Conservation (phyloP, 192 early-diverging fungal species). For the Umbelopsis ramanniana region DNA sequence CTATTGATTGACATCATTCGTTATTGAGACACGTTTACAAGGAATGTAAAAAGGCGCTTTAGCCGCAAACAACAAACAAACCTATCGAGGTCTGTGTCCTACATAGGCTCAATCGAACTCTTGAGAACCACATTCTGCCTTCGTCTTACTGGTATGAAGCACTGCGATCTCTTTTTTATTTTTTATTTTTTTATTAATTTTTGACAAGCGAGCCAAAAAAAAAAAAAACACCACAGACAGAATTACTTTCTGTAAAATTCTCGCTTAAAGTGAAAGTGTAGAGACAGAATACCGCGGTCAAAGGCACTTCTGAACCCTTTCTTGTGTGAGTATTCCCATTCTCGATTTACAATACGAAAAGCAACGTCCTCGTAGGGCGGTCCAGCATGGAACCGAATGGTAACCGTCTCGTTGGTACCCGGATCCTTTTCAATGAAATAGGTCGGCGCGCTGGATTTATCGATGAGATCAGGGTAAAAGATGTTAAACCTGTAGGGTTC, state of each 20-base stretch:
- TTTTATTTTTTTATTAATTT: too few relatives aligned
- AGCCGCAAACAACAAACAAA: too few relatives aligned
- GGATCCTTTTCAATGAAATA: conserved; percentile 81
- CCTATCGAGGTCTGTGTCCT: too few relatives aligned
- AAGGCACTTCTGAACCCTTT: conserved; percentile 80
- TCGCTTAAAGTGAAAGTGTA: conserved; percentile 86
- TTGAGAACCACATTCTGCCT: too few relatives aligned
- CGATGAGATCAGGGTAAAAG: conserved; percentile 97
- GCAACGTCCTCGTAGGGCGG: conserved; percentile 96
- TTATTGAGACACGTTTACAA: not conserved
- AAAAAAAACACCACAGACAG: not conserved
- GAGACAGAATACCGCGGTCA: conserved; percentile 81
- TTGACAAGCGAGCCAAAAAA: not conserved
- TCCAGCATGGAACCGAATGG: conserved; percentile 90
- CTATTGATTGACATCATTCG: not conserved
- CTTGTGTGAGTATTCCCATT: conserved; percentile 96
- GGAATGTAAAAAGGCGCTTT: too few relatives aligned
- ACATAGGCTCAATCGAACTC: too few relatives aligned
- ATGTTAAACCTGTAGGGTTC: conserved; percentile 77
- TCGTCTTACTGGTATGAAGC: too few relatives aligned
- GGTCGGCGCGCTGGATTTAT: conserved; percentile 89
- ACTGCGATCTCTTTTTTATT: too few relatives aligned
- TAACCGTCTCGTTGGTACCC: conserved; percentile 77
- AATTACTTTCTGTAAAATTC: conserved; percentile 76
- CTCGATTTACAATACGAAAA: conserved; percentile 92